Evolutionary conservation across 306 rosid species (phyloP).

Genomic region (Cucurbita argyrosperma): DNA sequence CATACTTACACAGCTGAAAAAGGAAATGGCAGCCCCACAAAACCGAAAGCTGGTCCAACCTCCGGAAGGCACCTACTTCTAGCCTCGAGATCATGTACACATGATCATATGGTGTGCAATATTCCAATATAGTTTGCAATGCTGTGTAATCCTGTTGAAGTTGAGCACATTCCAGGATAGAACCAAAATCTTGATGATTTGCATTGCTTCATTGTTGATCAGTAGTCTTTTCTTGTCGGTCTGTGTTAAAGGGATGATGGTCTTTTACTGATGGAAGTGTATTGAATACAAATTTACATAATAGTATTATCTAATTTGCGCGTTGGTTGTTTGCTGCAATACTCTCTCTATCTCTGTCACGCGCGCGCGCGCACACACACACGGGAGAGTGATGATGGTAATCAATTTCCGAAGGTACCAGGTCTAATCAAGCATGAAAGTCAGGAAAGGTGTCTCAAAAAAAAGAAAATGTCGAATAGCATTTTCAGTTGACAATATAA

Average conservation of each 20-base stretch:
- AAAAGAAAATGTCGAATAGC: background rate
- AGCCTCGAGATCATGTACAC: constrained; percentile 21
- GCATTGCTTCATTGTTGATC: constrained; percentile 7
- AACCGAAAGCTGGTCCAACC: constrained; percentile 99
- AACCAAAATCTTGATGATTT: background rate
- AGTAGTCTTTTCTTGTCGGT: background rate
- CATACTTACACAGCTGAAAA: constrained; percentile 94
- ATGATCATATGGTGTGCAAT: constrained; percentile 9
- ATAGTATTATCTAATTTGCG: constrained; percentile 1
- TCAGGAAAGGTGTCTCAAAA: background rate
- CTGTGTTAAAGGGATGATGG: constrained; percentile 5
- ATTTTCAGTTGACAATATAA: background rate
- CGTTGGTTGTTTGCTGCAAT: constrained; percentile 4
- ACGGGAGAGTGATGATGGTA: background rate
- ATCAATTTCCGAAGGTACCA: background rate
- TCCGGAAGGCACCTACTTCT: constrained; percentile 96
- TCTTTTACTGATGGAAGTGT: background rate
- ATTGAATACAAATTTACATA: background rate
- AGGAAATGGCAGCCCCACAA: constrained; percentile 92
- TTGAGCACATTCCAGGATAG: constrained; percentile 4
- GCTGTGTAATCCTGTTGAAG: constrained; percentile 46
- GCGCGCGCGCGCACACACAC: no score
- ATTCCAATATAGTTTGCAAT: constrained; percentile 62
- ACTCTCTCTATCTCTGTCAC: background rate
- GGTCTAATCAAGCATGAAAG: background rate